These are phyloP conservation scores for Gynandropsis gynandra DNA, from an alignment of 345 rosid species.

Conservation along the genomic window DNA sequence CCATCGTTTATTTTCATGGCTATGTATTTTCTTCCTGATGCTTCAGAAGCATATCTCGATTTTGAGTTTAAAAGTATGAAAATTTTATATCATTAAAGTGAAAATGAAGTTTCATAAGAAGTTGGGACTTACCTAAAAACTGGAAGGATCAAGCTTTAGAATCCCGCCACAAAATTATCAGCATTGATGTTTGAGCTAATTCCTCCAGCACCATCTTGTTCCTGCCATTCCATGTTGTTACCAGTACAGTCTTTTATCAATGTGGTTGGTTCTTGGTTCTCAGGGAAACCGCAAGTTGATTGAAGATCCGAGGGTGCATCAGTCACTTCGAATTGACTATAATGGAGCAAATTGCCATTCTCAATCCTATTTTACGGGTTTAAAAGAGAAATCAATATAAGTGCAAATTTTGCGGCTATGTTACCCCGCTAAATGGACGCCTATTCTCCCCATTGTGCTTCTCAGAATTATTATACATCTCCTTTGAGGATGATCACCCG, in stretches of 20 bases:
- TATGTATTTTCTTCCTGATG: too few species aligned
- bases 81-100: neutral
- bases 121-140: slow-evolving; percentile 47
- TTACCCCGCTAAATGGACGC: slow-evolving; percentile 78
- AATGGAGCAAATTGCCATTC: too few species aligned
- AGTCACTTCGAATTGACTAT: too few species aligned
- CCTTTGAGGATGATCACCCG: slow-evolving; percentile 64
- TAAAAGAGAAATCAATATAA: slow-evolving; percentile 5
- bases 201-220: slow-evolving; percentile 29
- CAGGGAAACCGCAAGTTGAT: slow-evolving; percentile 34
- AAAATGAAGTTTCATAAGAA: neutral
- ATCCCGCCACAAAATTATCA: slow-evolving; percentile 59
- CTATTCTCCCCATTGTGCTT: slow-evolving; percentile 80
- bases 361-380: too few species aligned
- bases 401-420: neutral
- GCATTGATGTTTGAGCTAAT: slow-evolving; percentile 40
- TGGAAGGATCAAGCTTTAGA: slow-evolving; percentile 68
- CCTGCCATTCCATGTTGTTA: slow-evolving; percentile 40
- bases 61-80: too few species aligned
- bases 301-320: slow-evolving; percentile 40
- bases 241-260: too few species aligned
- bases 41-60: too few species aligned
- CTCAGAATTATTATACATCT: slow-evolving; percentile 69
- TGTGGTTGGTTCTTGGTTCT: slow-evolving; percentile 27
- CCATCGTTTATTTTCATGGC: too few species aligned